Evolutionary conservation across 164 flowering plant species (phyloP).

Genomic region (Tetrastigma voinierianum): DNA sequence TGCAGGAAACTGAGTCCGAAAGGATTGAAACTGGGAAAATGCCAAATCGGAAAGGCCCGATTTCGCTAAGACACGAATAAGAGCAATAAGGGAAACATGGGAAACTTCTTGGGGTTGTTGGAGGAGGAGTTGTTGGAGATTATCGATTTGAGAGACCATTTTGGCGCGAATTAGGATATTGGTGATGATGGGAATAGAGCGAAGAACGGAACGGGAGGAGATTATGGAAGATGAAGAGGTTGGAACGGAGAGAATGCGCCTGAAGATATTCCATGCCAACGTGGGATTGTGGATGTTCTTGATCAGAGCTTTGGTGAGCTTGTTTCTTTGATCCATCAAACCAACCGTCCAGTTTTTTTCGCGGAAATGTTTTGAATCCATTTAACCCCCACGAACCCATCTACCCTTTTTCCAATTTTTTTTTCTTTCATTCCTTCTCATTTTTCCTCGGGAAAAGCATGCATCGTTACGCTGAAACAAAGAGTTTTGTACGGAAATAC

Average conservation of each 20-base stretch:
- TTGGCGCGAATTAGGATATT: conserved; percentile 50
- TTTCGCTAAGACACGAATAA: conserved; percentile 37
- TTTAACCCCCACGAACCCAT: too few species aligned
- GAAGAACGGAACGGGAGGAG: conserved; percentile 8
- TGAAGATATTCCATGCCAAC: conserved; percentile 78
- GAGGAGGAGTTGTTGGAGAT: conserved; percentile 45
- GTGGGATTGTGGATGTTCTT: conserved; percentile 53
- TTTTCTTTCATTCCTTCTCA: too few species aligned
- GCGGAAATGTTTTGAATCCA: too few species aligned
- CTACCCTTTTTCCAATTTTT: too few species aligned
- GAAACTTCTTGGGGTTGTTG: conserved; percentile 17
- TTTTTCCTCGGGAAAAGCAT: too few species aligned
- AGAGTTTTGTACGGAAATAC: too few species aligned
- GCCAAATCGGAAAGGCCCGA: conserved; percentile 47
- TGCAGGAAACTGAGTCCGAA: conserved; percentile 46
- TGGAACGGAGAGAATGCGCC: conserved; percentile 47
- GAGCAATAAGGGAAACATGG: conserved; percentile 24
- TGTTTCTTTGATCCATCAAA: conserved; percentile 22
- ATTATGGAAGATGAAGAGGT: conserved; percentile 19
- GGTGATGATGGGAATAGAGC: conserved; percentile 45
- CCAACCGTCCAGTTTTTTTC: too few species aligned
- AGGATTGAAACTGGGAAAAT: conserved; percentile 52
- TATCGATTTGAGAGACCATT: conserved; percentile 55
- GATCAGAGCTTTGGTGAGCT: conserved; percentile 41
- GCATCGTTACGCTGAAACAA: too few species aligned